Base-by-base conservation (phyloP, 2,329 filamentous ascomycete genomes). In the Chaetomium globosum region DNA sequence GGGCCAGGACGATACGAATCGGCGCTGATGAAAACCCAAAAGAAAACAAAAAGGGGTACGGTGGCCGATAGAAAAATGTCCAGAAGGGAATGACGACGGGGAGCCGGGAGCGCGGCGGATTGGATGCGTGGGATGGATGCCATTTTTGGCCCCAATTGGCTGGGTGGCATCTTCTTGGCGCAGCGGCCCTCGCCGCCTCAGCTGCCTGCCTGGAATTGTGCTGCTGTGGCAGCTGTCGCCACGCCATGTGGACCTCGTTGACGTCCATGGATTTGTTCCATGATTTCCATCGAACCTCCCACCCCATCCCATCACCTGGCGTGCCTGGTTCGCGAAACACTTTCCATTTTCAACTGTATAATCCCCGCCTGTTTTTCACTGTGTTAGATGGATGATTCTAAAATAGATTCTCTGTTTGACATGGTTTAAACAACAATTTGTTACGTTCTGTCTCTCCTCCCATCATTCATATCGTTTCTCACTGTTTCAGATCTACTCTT, bases 91-190 rank as follows among this genome's bases (percentile, higher is more conserved):
- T 39, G 52, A 51, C 60, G 60, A 55, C 39, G 5, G 16, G 16
- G 16, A 43, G 39, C 39, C 39, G 39, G 39, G 36, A 39, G 16
- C 23, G 16, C 12, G 58, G 30, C 26, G 26, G 26, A 26, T 26
- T 26, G 26, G 49, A 12, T 16, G 53, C 31, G 30, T 23, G 19
- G 33, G 28, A 23, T 43, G 33, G 28, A 23, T 43, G 59, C 36
- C 43, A 43, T 61, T 48, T 28, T 53, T 55, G n/a, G 48, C 28
- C n/a, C 54, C 60, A 51, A 31, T 61, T 55, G 36, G 23, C 39
- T 8, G 26, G 28, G 52, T 63, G 33, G 53, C 54, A n/a, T 57
- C 19, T 59, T 59, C 59, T 61, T 61, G 59, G 59, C 59, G 48
- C 58, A 49, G 33, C 59, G 10, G 43, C 19, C 43, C 7, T n/a